These are phyloP conservation scores for Boletus tylopilopsis DNA, from an alignment of 768 basidiomycete species.

Conservation along the genomic window DNA sequence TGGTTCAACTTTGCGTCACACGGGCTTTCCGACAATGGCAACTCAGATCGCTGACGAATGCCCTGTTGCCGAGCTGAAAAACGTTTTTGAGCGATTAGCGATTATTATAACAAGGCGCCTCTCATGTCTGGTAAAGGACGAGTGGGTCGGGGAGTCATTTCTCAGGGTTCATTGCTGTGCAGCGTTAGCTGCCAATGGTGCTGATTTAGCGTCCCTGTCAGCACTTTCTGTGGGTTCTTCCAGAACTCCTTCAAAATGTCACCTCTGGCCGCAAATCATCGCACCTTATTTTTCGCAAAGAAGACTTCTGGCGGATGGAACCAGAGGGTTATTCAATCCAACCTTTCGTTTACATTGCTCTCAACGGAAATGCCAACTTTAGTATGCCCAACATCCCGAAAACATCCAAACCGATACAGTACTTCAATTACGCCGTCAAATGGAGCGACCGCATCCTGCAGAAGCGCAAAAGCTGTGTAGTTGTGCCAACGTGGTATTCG, in stretches of 20 bases:
- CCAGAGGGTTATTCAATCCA: conserved; percentile 3
- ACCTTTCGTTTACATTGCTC: background rate
- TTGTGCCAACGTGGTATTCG: conserved; percentile 13
- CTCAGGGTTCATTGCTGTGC: conserved; percentile 19
- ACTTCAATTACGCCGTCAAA: conserved; percentile 9
- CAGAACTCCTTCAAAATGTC: conserved; percentile 6
- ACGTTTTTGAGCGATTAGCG: conserved; percentile 18
- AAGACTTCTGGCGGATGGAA: conserved; percentile 16
- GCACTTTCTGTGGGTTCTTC: conserved; percentile 8
- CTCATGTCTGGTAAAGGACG: conserved; percentile 6
- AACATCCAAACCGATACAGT: conserved; percentile 1
- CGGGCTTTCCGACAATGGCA: conserved; percentile 17
- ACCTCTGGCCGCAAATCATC: conserved; percentile 1
- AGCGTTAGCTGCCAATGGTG: conserved; percentile 3
- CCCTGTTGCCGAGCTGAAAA: conserved; percentile 15
- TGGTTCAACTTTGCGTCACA: conserved; percentile 13
- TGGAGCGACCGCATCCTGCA: conserved; percentile 5
- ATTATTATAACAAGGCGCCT: conserved; percentile 5
- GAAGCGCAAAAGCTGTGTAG: conserved; percentile 13
- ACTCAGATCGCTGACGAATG: conserved; percentile 11
- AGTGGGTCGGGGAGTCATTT: conserved; percentile 18
- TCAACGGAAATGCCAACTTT: conserved; percentile 4
- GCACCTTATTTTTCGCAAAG: conserved; percentile 1
- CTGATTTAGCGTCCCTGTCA: conserved; percentile 8
- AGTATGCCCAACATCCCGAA: conserved; percentile 3